These are phyloP conservation scores for Pythium rishiriense DNA, from an alignment of 352 stramenopile species.

Conservation along the genomic window DNA sequence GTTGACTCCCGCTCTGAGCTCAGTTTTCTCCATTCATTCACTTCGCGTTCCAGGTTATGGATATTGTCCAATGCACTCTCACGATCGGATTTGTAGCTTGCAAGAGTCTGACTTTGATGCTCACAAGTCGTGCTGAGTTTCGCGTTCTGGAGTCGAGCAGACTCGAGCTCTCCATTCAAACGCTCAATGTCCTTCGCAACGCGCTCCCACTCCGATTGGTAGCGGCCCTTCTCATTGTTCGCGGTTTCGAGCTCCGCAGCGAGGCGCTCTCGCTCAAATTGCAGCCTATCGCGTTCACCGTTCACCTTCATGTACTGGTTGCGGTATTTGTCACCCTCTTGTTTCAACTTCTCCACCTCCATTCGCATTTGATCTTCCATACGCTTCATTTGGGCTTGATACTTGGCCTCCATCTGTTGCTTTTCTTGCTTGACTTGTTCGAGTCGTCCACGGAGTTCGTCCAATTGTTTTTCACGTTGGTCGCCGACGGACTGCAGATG, in stretches of 20 bases:
- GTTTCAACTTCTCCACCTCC: slow-evolving; percentile 49
- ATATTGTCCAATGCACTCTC: slow-evolving; percentile 44
- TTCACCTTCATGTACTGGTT: slow-evolving; percentile 46
- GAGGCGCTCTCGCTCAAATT: slow-evolving; percentile 62
- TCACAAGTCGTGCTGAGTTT: slow-evolving; percentile 56
- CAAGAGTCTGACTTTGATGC: slow-evolving; percentile 53
- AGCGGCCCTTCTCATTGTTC: slow-evolving; percentile 46
- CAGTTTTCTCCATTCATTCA: slow-evolving; percentile 41
- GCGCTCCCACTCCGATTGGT: slow-evolving; percentile 53
- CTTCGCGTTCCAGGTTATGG: slow-evolving; percentile 46
- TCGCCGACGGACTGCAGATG: slow-evolving; percentile 41
- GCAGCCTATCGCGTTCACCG: slow-evolving; percentile 52
- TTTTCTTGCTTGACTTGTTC: slow-evolving; percentile 50
- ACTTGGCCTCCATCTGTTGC: slow-evolving; percentile 39
- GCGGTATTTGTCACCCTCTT: slow-evolving; percentile 60
- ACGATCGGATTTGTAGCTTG: slow-evolving; percentile 46
- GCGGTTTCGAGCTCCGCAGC: slow-evolving; percentile 44
- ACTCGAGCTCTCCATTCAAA: slow-evolving; percentile 40
- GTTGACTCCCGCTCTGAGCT: slow-evolving; percentile 43
- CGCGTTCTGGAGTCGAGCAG: slow-evolving; percentile 50
- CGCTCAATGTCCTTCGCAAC: slow-evolving; percentile 50
- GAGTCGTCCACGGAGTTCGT: slow-evolving; percentile 34
- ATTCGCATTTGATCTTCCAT: slow-evolving; percentile 66
- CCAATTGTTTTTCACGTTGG: slow-evolving; percentile 51
- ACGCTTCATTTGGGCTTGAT: slow-evolving; percentile 47